Percentiles rank a stretch among this genome's conserved stretches.
Conservation (phyloP, 2,329 filamentous ascomycete genomes). For the Emericellopsis atlantica region DNA sequence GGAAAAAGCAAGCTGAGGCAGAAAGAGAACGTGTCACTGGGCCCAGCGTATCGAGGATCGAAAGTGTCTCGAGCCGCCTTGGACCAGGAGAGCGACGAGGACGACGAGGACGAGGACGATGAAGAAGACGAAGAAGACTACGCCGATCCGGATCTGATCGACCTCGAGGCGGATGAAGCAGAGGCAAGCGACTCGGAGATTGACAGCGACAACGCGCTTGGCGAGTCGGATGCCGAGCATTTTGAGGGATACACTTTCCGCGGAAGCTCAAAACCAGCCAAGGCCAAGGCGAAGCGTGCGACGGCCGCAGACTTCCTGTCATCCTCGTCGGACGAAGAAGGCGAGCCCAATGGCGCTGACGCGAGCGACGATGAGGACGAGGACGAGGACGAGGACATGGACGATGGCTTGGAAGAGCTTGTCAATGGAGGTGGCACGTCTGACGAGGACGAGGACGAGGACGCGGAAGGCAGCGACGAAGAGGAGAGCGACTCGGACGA, state of each 20-base stretch:
- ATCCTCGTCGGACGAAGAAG: conserved; percentile 25
- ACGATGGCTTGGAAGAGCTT: conserved; percentile 16
- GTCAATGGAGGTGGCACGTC: conserved; percentile 3
- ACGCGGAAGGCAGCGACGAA: conserved; percentile 20
- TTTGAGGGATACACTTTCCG: conserved; percentile 62
- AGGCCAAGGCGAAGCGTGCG: conserved; percentile 23
- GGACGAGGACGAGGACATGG: conserved; percentile 23
- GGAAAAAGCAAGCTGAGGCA: conserved; percentile 77
- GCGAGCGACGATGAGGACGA: conserved; percentile 22
- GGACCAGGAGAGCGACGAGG: conserved; percentile 40
- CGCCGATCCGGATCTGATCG: conserved; percentile 42
- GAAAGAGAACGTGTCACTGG: conserved; percentile 54
- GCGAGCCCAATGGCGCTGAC: conserved; percentile 14
- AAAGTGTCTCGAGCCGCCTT: conserved; percentile 59
- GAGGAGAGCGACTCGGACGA: conserved; percentile 18
- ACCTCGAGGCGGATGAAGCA: conserved; percentile 38
- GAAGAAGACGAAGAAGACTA: conserved; percentile 35
- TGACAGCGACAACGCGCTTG: conserved; percentile 59
- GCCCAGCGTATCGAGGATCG: conserved; percentile 69
- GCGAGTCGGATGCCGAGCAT: conserved; percentile 70
- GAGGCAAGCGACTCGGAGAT: conserved; percentile 47
- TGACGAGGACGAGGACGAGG: conserved; percentile 21
- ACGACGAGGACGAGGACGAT: conserved; percentile 32
- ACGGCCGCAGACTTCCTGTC: conserved; percentile 47
- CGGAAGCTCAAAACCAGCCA: conserved; percentile 39